Conservation (phyloP, 192 early-diverging fungal genomes). For the Entomortierella parvispora region DNA sequence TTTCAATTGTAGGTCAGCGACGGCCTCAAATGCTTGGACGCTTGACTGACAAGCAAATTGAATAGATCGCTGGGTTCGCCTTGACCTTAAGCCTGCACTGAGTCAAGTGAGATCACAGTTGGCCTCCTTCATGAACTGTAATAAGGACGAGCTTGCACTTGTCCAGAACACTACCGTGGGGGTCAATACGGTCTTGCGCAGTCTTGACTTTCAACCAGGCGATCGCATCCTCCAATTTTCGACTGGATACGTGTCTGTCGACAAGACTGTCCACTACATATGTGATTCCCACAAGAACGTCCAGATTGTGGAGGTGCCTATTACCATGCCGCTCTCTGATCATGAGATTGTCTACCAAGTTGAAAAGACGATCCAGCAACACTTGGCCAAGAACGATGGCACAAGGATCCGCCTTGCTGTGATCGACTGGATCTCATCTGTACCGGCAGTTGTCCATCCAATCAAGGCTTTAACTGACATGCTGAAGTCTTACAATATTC, state of each 20-base stretch:
- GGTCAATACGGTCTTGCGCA: conserved; percentile 64
- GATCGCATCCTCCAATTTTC: conserved; percentile 64
- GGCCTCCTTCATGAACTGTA: conserved; percentile 58
- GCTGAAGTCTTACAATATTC: conserved; percentile 58
- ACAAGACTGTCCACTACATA: conserved; percentile 57
- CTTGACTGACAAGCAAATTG: no score
- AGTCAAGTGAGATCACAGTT: conserved; percentile 50
- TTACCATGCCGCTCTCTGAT: conserved; percentile 63
- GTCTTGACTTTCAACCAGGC: conserved; percentile 51
- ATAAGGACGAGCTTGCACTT: conserved; percentile 66
- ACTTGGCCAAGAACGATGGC: conserved; percentile 34
- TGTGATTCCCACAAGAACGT: conserved; percentile 54
- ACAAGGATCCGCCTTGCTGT: conserved; percentile 57
- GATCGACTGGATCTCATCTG: conserved; percentile 66
- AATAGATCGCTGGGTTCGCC: conserved; percentile 64
- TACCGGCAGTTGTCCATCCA: conserved; percentile 62
- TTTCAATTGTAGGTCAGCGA: no score
- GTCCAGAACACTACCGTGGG: conserved; percentile 67
- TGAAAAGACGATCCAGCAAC: conserved; percentile 52
- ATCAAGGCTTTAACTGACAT: conserved; percentile 50
- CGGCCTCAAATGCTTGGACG: no score
- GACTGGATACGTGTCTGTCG: conserved; percentile 64
- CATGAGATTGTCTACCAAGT: conserved; percentile 54
- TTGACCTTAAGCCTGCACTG: conserved; percentile 50
- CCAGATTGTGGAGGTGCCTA: conserved; percentile 54